phyloP scores from a whole-genome alignment of 73 alveolate species.

The Symbiodinium pilosum region DNA sequence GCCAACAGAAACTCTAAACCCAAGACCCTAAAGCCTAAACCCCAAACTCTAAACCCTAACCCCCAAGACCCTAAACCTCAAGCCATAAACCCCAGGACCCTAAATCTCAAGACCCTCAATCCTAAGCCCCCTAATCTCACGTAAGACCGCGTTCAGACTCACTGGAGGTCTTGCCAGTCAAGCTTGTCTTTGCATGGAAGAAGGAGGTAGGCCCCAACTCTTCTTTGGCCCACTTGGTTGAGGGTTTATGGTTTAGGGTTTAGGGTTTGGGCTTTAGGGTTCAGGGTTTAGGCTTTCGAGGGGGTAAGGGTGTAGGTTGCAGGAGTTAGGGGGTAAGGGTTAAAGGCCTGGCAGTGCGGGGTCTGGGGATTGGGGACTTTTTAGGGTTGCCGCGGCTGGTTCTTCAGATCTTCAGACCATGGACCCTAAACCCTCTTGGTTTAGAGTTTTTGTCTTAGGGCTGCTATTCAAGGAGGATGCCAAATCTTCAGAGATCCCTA shows the following conservation, averaged over 20 bases:
- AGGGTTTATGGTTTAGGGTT: neutral
- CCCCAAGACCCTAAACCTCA: neutral
- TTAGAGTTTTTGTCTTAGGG: no score
- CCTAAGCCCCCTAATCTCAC: neutral
- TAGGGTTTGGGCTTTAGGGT: neutral
- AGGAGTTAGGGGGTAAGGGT: neutral
- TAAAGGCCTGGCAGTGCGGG: neutral
- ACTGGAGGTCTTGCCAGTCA: neutral
- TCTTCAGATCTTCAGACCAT: neutral
- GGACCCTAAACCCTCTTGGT: no score
- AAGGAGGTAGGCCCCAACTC: neutral
- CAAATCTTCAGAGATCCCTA: no score
- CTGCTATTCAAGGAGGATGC: no score
- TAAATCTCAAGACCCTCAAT: neutral
- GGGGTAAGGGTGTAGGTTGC: neutral
- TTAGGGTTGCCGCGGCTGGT: no score
- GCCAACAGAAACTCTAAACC: neutral
- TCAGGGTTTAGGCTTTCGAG: no score
- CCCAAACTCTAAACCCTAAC: neutral
- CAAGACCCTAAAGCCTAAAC: neutral
- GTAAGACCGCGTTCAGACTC: neutral
- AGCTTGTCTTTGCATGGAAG: conserved; percentile 4
- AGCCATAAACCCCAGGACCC: neutral
- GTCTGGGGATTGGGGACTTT: no score
- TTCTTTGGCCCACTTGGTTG: neutral